These are phyloP conservation scores for Dactylorhiza incarnata DNA, from an alignment of 106 monocot genomes.

Conservation along the genomic window DNA sequence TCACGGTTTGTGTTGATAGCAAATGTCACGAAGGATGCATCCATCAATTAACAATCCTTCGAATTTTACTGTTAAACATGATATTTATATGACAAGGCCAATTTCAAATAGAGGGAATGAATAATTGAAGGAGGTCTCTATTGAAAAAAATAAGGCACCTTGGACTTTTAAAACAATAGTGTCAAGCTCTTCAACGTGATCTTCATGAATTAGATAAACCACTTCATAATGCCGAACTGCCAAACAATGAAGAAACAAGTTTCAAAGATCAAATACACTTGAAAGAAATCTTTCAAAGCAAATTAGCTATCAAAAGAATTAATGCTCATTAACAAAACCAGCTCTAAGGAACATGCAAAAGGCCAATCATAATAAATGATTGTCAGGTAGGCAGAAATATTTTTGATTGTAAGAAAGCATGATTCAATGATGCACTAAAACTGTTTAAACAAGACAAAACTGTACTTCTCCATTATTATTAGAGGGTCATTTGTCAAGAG, in stretches of 20 bases:
- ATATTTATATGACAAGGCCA: neutral
- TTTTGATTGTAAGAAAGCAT: too few species aligned
- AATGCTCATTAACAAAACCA: neutral
- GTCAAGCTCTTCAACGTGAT: conserved; percentile 53
- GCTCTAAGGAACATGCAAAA: neutral
- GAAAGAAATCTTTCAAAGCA: neutral
- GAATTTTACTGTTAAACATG: neutral
- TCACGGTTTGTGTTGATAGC: neutral
- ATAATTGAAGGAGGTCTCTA: neutral
- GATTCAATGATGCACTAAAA: too few species aligned
- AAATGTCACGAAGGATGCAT: neutral
- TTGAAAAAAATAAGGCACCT: conserved; percentile 37
- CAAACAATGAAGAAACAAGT: conserved; percentile 2
- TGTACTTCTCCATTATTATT: too few species aligned
- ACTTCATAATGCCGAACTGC: conserved; percentile 98
- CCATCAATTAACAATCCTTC: neutral
- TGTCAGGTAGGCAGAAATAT: too few species aligned
- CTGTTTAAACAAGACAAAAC: too few species aligned
- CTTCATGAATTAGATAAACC: conserved; percentile 92
- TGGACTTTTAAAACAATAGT: conserved; percentile 69
- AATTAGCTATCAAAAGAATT: conserved; percentile 1
- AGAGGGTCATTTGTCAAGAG: too few species aligned
- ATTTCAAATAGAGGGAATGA: neutral
- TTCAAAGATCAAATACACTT: neutral
- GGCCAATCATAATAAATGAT: too few species aligned